Percentiles rank a stretch among this genome's conserved stretches.
Conservation (phyloP, 257 asterid genomes). For the Solanum rostratum region DNA sequence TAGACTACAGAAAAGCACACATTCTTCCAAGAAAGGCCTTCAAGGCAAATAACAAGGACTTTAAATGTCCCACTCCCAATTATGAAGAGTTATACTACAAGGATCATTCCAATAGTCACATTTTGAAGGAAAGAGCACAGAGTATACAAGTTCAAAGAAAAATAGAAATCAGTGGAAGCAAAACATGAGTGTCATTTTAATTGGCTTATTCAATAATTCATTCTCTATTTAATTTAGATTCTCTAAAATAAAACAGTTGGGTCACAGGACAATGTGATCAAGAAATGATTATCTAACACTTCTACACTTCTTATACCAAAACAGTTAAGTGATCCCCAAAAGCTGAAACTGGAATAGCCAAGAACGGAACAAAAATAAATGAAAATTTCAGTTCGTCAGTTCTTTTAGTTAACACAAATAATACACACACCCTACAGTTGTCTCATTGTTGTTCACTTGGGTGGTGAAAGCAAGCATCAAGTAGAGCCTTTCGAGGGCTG, state of each 20-base stretch:
- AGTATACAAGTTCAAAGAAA: neutral
- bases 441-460: neutral
- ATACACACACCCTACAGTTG: neutral
- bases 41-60: neutral
- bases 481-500: neutral
- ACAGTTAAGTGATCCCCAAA: neutral
- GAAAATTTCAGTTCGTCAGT: neutral
- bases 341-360: neutral
- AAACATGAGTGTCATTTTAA: neutral
- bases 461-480: neutral
- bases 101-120: neutral
- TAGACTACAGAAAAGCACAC: neutral
- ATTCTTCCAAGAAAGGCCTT: neutral
- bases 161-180: neutral
- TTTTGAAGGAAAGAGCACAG: neutral
- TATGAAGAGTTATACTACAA: neutral
- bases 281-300: neutral
- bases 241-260: neutral
- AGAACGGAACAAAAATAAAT: neutral
- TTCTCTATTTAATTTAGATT: neutral
- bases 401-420: neutral
- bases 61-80: neutral
- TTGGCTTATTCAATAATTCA: neutral
- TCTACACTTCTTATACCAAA: neutral
- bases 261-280: neutral